Percentiles rank a stretch among this genome's conserved stretches.
Evolutionary conservation across 495 filamentous ascomycete genomes (phyloP).

Genomic region (Tuber umbilicatum): DNA sequence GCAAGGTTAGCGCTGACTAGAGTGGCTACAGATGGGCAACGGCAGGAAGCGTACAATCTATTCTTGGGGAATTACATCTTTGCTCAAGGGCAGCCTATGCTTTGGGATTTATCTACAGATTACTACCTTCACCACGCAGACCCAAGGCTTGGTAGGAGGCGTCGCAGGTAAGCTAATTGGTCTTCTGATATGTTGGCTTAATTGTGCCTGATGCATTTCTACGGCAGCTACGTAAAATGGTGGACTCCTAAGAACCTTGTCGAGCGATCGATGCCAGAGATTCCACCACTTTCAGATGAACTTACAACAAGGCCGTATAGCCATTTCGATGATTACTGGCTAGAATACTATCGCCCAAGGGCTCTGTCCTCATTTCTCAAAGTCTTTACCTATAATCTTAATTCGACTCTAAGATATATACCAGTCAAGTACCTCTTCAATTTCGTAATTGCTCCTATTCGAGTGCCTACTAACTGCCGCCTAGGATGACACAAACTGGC

Average conservation of each 20-base stretch:
- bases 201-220: background rate
- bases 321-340: slow-evolving; percentile 90
- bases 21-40: slow-evolving; percentile 61
- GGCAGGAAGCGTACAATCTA: slow-evolving; percentile 96
- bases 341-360: slow-evolving; percentile 91
- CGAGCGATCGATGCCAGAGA: slow-evolving; percentile 51
- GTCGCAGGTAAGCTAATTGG: slow-evolving; percentile 50
- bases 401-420: slow-evolving; percentile 73
- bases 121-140: slow-evolving; percentile 93
- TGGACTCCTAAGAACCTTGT: slow-evolving; percentile 72
- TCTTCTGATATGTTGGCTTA: background rate
- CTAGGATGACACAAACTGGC: slow-evolving; percentile 52
- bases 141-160: slow-evolving; percentile 59
- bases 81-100: slow-evolving; percentile 82
- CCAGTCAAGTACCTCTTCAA: slow-evolving; percentile 47
- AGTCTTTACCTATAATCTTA: slow-evolving; percentile 84
- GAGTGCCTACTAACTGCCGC: slow-evolving; percentile 44
- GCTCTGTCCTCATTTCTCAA: slow-evolving; percentile 79
- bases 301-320: slow-evolving; percentile 53
- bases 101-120: slow-evolving; percentile 93
- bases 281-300: slow-evolving; percentile 44
- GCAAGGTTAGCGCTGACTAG: background rate
- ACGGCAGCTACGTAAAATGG: slow-evolving; percentile 64
- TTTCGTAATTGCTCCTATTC: background rate
- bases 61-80: slow-evolving; percentile 97